These are phyloP conservation scores for Xylariaceae sp. DNA, from an alignment of 2,329 filamentous ascomycete species.

Conservation along the genomic window DNA sequence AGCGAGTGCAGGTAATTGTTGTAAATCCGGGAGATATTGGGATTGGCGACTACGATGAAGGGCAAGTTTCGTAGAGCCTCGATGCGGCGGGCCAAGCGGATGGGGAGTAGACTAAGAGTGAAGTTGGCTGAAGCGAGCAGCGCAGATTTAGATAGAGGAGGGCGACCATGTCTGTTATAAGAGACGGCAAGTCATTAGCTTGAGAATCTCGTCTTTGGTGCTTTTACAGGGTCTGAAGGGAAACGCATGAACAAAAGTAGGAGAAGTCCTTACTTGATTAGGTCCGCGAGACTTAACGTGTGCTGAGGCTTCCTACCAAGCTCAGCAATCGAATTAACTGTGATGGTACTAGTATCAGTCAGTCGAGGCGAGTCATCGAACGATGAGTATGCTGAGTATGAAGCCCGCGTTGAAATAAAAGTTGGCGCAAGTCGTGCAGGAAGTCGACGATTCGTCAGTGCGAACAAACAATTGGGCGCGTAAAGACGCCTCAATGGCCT, in stretches of 20 bases:
- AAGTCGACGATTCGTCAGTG: constrained; percentile 4
- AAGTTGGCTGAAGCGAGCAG: constrained; percentile 92
- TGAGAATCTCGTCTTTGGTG: not conserved
- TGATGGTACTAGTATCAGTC: constrained; percentile 45
- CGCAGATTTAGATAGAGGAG: constrained; percentile 72
- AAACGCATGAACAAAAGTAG: not conserved
- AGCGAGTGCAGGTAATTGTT: constrained; percentile 93
- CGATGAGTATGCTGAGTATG: constrained; percentile 24
- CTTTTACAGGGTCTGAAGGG: not conserved
- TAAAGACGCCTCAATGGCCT: constrained; percentile 37
- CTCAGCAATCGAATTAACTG: constrained; percentile 70
- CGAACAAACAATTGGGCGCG: constrained; percentile 23
- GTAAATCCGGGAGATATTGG: constrained; percentile 90
- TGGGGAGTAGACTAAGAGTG: constrained; percentile 84
- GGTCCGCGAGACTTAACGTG: constrained; percentile 75
- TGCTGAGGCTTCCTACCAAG: constrained; percentile 75
- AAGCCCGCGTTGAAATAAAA: constrained; percentile 10
- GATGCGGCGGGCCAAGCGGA: constrained; percentile 88
- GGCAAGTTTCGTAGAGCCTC: constrained; percentile 89
- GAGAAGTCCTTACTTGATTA: constrained; percentile 63
- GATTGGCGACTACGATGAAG: constrained; percentile 97
- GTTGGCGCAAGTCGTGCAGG: constrained; percentile 12
- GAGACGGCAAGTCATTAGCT: constrained; percentile 1
- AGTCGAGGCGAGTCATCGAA: constrained; percentile 37
- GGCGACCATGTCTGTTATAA: constrained; percentile 61